Evolutionary conservation across 176 grass and related monocot genomes (phyloP).

Genomic region (Carex parvula): DNA sequence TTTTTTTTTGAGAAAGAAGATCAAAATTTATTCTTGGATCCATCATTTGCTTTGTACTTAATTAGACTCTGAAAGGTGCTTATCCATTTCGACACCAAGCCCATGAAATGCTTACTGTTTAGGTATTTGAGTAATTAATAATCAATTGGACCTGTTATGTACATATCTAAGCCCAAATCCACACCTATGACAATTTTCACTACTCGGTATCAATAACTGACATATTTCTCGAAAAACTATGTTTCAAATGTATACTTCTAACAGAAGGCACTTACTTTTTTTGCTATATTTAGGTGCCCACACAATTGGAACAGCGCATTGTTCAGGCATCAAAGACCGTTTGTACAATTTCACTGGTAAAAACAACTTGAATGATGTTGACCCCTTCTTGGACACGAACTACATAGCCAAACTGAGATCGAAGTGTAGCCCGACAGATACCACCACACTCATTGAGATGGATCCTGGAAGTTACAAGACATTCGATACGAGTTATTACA

Average conservation of each 20-base stretch:
- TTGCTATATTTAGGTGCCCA: slow-evolving; percentile 33
- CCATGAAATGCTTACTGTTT: too few species aligned
- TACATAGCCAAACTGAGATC: slow-evolving; percentile 47
- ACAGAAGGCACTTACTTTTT: neutral
- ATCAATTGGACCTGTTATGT: neutral
- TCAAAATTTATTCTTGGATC: neutral
- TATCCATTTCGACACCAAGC: too few species aligned
- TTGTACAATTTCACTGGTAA: slow-evolving; percentile 61
- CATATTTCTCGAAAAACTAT: neutral
- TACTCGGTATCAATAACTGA: neutral
- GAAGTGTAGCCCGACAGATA: slow-evolving; percentile 40
- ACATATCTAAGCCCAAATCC: neutral
- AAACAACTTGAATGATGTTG: slow-evolving; percentile 24
- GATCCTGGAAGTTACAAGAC: slow-evolving; percentile 67
- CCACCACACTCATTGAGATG: slow-evolving; percentile 52
- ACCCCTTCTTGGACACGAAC: slow-evolving; percentile 46
- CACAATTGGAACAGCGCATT: slow-evolving; percentile 57
- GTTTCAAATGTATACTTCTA: neutral
- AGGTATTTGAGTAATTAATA: too few species aligned
- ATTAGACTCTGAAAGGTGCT: neutral
- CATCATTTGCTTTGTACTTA: neutral
- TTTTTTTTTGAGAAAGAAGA: too few species aligned
- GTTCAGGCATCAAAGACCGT: slow-evolving; percentile 31
- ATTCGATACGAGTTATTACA: slow-evolving; percentile 75
- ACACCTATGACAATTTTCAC: neutral